Percentiles rank a stretch among this genome's conserved stretches.
These are phyloP conservation scores for Umbelopsis sp. DNA, from an alignment of 371 early-diverging fungal genomes.

Conservation along the genomic window DNA sequence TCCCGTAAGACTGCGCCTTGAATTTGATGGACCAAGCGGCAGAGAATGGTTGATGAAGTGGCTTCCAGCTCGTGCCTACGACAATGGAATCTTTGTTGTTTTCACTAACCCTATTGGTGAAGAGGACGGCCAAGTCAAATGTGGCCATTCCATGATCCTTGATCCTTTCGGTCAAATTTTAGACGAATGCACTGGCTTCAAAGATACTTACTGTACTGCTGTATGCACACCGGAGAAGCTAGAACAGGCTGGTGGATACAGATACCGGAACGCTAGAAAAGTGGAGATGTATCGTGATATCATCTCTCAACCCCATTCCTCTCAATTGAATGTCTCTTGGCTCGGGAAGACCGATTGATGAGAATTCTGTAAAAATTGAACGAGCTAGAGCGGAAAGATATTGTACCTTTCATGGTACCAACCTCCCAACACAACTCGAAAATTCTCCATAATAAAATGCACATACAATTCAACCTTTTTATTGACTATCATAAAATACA, in stretches of 20 bases:
- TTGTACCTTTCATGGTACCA: background rate
- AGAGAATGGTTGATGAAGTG: conserved; percentile 16
- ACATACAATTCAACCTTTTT: no score
- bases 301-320: background rate
- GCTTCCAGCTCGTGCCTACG: conserved; percentile 7
- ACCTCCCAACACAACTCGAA: background rate
- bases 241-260: conserved; percentile 10
- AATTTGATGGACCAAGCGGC: conserved; percentile 11
- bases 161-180: conserved; percentile 9
- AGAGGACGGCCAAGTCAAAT: conserved; percentile 13
- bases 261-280: conserved; percentile 16
- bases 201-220: background rate
- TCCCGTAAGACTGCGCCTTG: conserved; percentile 10
- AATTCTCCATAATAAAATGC: background rate
- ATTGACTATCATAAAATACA: no score
- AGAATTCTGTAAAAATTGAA: no score
- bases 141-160: conserved; percentile 11
- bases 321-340: conserved; percentile 11
- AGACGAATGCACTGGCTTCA: background rate
- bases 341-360: background rate
- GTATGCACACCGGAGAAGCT: background rate
- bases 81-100: conserved; percentile 13
- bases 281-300: conserved; percentile 1
- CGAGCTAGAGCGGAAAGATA: background rate
- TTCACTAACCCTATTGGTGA: conserved; percentile 15